Evolutionary conservation across 164 flowering plant species (phyloP).

Genomic region (Sedum album): DNA sequence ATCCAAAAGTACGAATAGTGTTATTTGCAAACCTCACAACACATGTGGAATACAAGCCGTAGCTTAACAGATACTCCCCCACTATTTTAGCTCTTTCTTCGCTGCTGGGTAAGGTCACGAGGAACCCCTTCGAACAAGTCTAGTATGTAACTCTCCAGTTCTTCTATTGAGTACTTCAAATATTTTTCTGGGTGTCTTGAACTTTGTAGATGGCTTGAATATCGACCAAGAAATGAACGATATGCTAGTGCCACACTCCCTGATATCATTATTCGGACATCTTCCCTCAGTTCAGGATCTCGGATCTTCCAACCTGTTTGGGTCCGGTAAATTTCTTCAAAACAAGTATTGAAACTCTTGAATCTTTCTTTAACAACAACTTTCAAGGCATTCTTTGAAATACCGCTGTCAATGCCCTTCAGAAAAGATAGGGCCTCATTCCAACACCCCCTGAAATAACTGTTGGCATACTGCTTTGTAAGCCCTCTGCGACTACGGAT

Average conservation of each 20-base stretch:
- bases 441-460: no score
- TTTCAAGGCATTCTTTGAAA: conserved; percentile 57
- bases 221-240: conserved; percentile 68
- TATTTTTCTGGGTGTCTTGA: conserved; percentile 72
- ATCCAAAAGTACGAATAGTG: no score
- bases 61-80: neutral
- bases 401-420: conserved; percentile 68
- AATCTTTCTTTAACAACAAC: conserved; percentile 69
- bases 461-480: conserved; percentile 59
- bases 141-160: conserved; percentile 55
- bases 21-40: conserved; percentile 29
- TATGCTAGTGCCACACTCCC: conserved; percentile 78
- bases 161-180: conserved; percentile 71
- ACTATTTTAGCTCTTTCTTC: conserved; percentile 35
- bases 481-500: conserved; percentile 59
- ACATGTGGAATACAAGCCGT: neutral
- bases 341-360: no score
- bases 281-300: conserved; percentile 72
- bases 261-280: conserved; percentile 69
- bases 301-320: conserved; percentile 84
- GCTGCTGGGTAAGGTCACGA: conserved; percentile 38
- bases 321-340: no score
- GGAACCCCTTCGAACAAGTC: conserved; percentile 79
- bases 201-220: conserved; percentile 60
- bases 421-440: conserved; percentile 57